Evolutionary conservation across 352 stramenopile genomes (phyloP).

Genomic region (Globisporangium canariense): DNA sequence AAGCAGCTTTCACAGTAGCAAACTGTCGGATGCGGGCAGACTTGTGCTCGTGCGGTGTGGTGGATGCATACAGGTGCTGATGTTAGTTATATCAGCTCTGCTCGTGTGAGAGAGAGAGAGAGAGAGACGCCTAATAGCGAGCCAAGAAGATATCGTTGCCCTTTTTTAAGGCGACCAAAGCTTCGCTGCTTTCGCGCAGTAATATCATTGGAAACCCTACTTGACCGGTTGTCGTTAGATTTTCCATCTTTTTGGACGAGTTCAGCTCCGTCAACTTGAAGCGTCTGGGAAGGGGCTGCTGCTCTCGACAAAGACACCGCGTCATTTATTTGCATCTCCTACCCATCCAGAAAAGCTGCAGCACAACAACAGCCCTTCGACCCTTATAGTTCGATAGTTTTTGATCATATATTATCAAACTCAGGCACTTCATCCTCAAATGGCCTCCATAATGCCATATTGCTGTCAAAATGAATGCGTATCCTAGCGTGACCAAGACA

Average conservation of each 20-base stretch:
- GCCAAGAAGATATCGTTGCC: too few relatives aligned
- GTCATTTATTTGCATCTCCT: background rate
- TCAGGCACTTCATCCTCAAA: background rate
- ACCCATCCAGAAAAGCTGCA: background rate
- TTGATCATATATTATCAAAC: background rate
- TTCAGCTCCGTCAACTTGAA: slow-evolving; percentile 4
- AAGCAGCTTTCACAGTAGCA: too few relatives aligned
- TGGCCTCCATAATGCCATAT: background rate
- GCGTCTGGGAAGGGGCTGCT: background rate
- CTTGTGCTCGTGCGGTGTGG: too few relatives aligned
- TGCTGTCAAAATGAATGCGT: background rate
- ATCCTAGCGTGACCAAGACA: background rate
- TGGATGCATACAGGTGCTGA: too few relatives aligned
- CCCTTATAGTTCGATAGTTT: background rate
- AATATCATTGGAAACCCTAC: too few relatives aligned
- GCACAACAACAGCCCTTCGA: background rate
- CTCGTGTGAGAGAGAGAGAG: too few relatives aligned
- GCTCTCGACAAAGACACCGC: slow-evolving; percentile 10
- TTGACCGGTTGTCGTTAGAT: too few relatives aligned
- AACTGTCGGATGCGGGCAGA: background rate
- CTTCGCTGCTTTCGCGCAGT: too few relatives aligned
- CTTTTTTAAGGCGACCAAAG: too few relatives aligned
- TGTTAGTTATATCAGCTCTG: too few relatives aligned
- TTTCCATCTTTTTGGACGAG: too few relatives aligned
- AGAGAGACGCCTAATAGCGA: too few relatives aligned